Evolutionary conservation across 805 yeast species (phyloP), one percentile per base, ranked within the genome.

Genomic region (Cyberlindnera maclurae): DNA sequence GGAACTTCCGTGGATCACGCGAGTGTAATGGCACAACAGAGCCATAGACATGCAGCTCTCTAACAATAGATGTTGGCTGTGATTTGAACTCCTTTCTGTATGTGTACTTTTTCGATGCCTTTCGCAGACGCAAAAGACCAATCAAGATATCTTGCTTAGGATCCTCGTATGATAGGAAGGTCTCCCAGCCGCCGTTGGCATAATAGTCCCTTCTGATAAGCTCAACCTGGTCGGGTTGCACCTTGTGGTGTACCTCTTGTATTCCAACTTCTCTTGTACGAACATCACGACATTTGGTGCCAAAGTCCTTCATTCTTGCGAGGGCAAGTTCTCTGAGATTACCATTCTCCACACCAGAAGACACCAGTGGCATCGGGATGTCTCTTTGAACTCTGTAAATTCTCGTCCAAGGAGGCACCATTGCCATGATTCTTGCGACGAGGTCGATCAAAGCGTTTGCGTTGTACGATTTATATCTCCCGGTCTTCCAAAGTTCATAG

Each of bases 321-420:
- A 93, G 68, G 0, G 98, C 97, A 49, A 93, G 69, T 61, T 93
- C 98, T 58, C 98, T 73, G 56, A 93, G 71, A 56, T 93, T 93
- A 53, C 98, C 98, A 61, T 93, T 93, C 53, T 93, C 98, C 31
- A 93, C 98, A 54, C 98, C 98, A 1, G 96, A 83, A 0, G 96
- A 84, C 31, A 93, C 98, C 50, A 93, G 70, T 0, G 98, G 98
- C 98, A 93, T 93, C 15, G 98, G 98, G 41, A 93, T 93, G 71
- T 93, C 98, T 68, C 98, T 76, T 65, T 93, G 98, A 16, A 93
- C 98, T 62, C 98, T 80, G 62, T 93, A 93, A 52, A 93, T 93
- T 65, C 98, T 79, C 3, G 98, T 93, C 98, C 98, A 93, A 4
- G 98, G 98, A 18, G 98, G 98, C 5, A 93, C 97, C 42, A 93